These are phyloP conservation scores for Akanthomyces dipterigenus DNA, from an alignment of 2,329 filamentous ascomycete species.

Conservation along the genomic window DNA sequence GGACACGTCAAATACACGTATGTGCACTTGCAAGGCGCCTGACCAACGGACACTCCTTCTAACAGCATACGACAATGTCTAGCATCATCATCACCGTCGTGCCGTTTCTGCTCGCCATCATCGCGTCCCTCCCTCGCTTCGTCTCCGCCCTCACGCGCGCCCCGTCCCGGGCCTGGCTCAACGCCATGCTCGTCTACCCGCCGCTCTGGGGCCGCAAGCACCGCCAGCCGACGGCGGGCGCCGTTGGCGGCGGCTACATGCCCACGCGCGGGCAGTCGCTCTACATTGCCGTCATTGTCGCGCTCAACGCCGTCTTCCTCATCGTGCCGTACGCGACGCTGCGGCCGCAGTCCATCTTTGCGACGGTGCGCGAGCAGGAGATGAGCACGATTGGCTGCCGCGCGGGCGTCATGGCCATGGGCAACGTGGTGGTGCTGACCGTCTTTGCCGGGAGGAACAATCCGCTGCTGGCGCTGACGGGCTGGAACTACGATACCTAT, in stretches of 20 bases:
- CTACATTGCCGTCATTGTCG: constrained; percentile 26
- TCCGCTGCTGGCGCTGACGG: constrained; percentile 27
- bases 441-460: constrained; percentile 31
- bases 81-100: constrained; percentile 21
- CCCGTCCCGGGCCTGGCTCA: constrained; percentile 21
- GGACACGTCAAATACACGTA: constrained; percentile 21
- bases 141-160: constrained; percentile 23
- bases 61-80: not conserved
- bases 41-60: not conserved
- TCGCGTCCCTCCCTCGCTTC: constrained; percentile 28
- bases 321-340: constrained; percentile 23
- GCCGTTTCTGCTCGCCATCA: constrained; percentile 25
- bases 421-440: constrained; percentile 25
- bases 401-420: constrained; percentile 27
- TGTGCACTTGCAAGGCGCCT: not conserved
- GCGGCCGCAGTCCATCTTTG: constrained; percentile 23
- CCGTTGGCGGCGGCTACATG: constrained; percentile 21
- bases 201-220: constrained; percentile 25
- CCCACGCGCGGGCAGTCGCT: constrained; percentile 30
- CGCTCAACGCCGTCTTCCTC: constrained; percentile 29
- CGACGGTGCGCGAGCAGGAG: constrained; percentile 19
- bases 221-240: constrained; percentile 21
- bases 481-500: constrained; percentile 31
- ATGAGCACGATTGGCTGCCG: constrained; percentile 30
- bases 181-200: constrained; percentile 26